Percentiles rank a stretch among this genome's conserved stretches.
These are phyloP conservation scores for Ganoderma meredithae DNA, from an alignment of 1,284 basidiomycete species.

Conservation along the genomic window DNA sequence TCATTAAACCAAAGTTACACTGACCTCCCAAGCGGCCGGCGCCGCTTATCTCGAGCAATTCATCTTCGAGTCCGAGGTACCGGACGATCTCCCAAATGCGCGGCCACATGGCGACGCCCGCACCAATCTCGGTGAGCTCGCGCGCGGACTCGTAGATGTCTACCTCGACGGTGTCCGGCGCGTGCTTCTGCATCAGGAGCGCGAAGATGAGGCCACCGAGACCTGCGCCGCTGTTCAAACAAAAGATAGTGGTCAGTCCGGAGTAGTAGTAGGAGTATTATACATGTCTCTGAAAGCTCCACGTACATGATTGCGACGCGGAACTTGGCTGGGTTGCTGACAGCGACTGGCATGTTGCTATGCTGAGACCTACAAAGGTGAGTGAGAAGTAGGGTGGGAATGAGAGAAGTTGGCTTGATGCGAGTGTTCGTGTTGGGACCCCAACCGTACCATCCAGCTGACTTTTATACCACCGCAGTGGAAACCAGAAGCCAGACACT, in stretches of 20 bases:
- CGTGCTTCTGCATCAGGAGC: conserved; percentile 43
- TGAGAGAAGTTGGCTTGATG: not conserved
- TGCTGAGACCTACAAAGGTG: not conserved
- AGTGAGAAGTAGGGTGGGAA: not conserved
- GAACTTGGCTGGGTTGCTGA: conserved; percentile 6
- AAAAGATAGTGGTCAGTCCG: not conserved
- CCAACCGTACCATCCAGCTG: not conserved
- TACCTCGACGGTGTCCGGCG: conserved; percentile 45
- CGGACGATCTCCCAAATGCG: conserved; percentile 35
- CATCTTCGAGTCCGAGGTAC: conserved; percentile 35
- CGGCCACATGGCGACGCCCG: conserved; percentile 45
- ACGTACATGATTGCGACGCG: conserved; percentile 15
- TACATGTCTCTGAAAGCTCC: too few species aligned
- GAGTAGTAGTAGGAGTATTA: too few species aligned
- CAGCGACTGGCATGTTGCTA: not conserved
- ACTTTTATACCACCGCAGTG: not conserved
- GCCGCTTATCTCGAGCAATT: conserved; percentile 21
- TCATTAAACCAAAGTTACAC: not conserved
- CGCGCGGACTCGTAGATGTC: conserved; percentile 50
- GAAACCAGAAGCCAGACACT: not conserved
- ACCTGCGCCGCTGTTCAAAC: conserved; percentile 45
- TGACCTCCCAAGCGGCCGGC: conserved; percentile 1
- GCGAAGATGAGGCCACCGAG: conserved; percentile 46
- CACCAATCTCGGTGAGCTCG: conserved; percentile 49
- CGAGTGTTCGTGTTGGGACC: not conserved